phyloP scores from a whole-genome alignment of 306 rosid genomes.

The Sicyos baderoa region DNA sequence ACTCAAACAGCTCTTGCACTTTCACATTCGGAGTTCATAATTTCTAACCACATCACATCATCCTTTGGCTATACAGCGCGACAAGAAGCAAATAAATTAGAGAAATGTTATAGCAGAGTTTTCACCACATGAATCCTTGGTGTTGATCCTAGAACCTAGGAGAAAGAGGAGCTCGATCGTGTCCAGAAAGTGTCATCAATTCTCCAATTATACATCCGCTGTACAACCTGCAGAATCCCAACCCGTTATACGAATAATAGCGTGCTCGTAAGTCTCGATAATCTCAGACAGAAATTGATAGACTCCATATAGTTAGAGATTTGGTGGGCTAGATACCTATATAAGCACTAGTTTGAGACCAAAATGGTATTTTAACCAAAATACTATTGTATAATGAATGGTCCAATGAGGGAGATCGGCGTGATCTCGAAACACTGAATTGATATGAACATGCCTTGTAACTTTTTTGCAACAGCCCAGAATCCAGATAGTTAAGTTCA shows the following conservation, averaged over 20 bases:
- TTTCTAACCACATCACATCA: conserved; percentile 31
- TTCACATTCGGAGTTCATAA: conserved; percentile 34
- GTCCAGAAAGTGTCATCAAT: neutral
- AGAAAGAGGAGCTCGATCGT: neutral
- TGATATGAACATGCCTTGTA: too few species aligned
- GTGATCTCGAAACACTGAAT: too few species aligned
- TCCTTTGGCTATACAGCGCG: conserved; percentile 54
- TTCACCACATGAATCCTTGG: conserved; percentile 7
- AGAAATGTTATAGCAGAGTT: conserved; percentile 3
- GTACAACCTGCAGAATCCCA: conserved; percentile 15
- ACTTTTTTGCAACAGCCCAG: too few species aligned
- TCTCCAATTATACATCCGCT: conserved; percentile 6
- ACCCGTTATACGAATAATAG: neutral
- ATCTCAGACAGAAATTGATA: neutral
- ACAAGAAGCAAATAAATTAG: conserved; percentile 1
- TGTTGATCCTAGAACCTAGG: conserved; percentile 7
- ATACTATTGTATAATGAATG: too few species aligned
- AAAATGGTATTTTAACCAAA: too few species aligned
- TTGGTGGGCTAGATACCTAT: too few species aligned
- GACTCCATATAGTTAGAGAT: too few species aligned
- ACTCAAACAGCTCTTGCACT: conserved; percentile 33
- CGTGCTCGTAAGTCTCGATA: neutral
- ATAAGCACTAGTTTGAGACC: too few species aligned
- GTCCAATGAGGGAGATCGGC: too few species aligned
- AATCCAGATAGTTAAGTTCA: neutral